Evolutionary conservation across 805 yeast genomes (phyloP).

Genomic region (Yamadazyma sp.): DNA sequence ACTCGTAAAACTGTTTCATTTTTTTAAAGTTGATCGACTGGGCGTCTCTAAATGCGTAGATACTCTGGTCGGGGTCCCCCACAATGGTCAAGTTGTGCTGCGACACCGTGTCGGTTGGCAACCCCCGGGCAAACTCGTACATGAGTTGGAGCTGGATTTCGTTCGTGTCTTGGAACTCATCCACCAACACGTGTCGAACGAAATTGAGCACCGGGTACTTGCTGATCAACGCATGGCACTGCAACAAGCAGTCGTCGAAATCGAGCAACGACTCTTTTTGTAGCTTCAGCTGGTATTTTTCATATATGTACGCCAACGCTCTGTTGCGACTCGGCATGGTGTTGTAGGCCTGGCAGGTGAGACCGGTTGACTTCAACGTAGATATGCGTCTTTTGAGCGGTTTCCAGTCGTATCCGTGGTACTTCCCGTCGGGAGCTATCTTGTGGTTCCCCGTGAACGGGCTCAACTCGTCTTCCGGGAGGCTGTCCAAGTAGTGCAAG

Average conservation of each 20-base stretch:
- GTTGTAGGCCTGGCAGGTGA: constrained; percentile 40
- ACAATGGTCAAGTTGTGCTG: constrained; percentile 75
- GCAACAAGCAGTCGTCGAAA: constrained; percentile 78
- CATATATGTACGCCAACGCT: constrained; percentile 39
- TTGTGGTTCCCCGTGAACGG: constrained; percentile 14
- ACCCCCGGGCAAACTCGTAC: constrained; percentile 42
- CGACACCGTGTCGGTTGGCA: constrained; percentile 26
- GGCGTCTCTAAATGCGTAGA: constrained; percentile 86
- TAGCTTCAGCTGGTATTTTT: constrained; percentile 52
- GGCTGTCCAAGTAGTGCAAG: constrained; percentile 13
- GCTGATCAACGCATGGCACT: constrained; percentile 50
- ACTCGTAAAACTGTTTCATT: constrained; percentile 46
- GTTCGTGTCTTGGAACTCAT: constrained; percentile 94
- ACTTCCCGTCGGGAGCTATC: constrained; percentile 13
- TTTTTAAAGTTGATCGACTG: constrained; percentile 61
- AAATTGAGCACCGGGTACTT: constrained; percentile 46
- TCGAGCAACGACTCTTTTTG: constrained; percentile 51
- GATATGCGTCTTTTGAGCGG: constrained; percentile 50
- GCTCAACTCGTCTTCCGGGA: constrained; percentile 17
- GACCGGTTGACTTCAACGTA: constrained; percentile 53
- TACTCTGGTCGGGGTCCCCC: constrained; percentile 96
- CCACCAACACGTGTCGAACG: constrained; percentile 75
- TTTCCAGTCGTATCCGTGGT: constrained; percentile 40
- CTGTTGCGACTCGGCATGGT: constrained; percentile 12
- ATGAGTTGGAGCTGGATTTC: constrained; percentile 70